phyloP scores from a whole-genome alignment of 1,139 yeast genomes.

The Arxiozyma slooffiae region DNA sequence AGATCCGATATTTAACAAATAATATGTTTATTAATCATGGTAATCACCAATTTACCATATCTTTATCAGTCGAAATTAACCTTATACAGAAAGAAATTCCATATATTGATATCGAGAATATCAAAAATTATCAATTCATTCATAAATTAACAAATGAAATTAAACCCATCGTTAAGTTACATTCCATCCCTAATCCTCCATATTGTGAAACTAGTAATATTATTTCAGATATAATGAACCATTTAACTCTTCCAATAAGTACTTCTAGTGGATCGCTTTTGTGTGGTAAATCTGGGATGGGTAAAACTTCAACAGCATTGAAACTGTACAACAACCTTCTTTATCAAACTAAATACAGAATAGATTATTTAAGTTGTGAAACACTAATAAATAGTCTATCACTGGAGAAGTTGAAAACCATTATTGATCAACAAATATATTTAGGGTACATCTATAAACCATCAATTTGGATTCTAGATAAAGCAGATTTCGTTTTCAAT shows the following conservation, averaged over 20 bases:
- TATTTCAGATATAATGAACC: constrained; percentile 36
- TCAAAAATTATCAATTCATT: neutral
- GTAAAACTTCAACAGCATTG: constrained; percentile 53
- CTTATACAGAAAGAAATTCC: neutral
- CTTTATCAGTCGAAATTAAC: neutral
- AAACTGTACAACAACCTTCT: constrained; percentile 36
- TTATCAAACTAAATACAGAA: constrained; percentile 39
- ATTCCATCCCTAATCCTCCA: neutral
- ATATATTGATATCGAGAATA: neutral
- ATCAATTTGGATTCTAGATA: constrained; percentile 63
- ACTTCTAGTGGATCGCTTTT: constrained; percentile 41
- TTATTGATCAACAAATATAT: constrained; percentile 44
- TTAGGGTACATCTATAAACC: constrained; percentile 77
- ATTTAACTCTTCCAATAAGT: constrained; percentile 29
- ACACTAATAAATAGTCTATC: constrained; percentile 16
- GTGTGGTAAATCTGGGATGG: constrained; percentile 72
- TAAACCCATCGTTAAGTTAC: neutral
- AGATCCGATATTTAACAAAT: constrained; percentile 13
- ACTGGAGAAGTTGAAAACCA: constrained; percentile 39
- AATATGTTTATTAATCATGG: constrained; percentile 7
- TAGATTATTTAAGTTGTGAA: constrained; percentile 45
- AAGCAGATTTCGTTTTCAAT: constrained; percentile 58
- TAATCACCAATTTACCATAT: neutral
- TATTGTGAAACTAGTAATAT: constrained; percentile 31
- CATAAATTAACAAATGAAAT: neutral